Conservation (phyloP, 225 moss, liverwort and hornwort genomes). For the Neckera pumila region DNA sequence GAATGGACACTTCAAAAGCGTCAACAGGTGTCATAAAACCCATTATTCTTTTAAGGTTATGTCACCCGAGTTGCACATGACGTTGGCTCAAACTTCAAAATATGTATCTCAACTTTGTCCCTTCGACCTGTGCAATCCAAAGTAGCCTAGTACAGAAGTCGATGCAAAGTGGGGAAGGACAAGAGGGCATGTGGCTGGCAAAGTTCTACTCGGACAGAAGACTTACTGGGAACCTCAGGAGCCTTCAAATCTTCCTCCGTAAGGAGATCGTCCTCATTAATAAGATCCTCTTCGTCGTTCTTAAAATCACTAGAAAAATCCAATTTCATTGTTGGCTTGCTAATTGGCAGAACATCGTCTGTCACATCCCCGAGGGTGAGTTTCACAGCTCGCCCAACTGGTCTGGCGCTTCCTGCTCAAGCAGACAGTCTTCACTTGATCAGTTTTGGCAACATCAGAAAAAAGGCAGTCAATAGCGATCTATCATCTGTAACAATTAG, state of each 20-base stretch:
- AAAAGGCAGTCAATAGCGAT: not conserved
- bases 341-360: slow-evolving; percentile 8
- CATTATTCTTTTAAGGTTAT: not conserved
- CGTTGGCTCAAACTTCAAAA: not conserved
- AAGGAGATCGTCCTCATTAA: slow-evolving; percentile 84
- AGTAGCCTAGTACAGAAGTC: not conserved
- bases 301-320: slow-evolving; percentile 1
- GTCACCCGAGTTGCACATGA: not conserved
- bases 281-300: slow-evolving; percentile 69
- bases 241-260: slow-evolving; percentile 85
- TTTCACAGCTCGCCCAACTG: slow-evolving; percentile 29
- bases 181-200: not conserved
- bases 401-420: slow-evolving; percentile 2
- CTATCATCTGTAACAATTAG: not conserved
- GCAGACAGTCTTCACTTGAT: not conserved
- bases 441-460: not conserved
- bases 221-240: slow-evolving; percentile 47
- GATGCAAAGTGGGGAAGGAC: not conserved
- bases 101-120: no score
- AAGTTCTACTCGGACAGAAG: not conserved
- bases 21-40: not conserved
- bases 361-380: slow-evolving; percentile 31
- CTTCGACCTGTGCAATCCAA: no score
- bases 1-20: not conserved
- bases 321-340: slow-evolving; percentile 24